Base-by-base conservation (phyloP, 108 stramenopile species). In the Nitzschia sp. region DNA sequence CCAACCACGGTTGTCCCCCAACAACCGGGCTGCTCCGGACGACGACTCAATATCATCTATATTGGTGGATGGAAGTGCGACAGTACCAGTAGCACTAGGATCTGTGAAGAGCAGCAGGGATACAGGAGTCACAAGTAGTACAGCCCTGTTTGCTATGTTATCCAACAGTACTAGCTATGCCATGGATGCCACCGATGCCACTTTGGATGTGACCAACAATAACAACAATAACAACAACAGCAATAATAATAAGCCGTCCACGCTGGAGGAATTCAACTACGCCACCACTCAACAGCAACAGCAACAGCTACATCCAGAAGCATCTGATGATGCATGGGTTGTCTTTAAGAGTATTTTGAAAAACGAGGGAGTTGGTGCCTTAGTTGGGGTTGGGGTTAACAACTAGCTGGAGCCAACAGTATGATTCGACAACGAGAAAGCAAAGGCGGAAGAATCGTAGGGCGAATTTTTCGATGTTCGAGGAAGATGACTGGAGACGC, bases 301-400 rank as follows among this genome's bases (percentile, higher is more conserved):
- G 6, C 38, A 41, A 41, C 38, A 41, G 13, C 13, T 41, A 6
- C 9, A 9, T 13, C 6, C 6, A 9, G 38, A 41, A 9, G 9
- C 6, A 41, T 9, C 38, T 13, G 38, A 41, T 13, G 13, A 41
- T 41, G 9, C 38, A 9, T 41, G 38, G 38, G 13, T 13, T 13
- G 13, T 41, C 8, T 76, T 45, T 57, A 38, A 29, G 48, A 25
- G 13, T 1, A 77, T 83, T 56, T 16, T 72, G 28, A 30, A 62
- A 27, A 53, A 58, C 15, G 84, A 85, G 35, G 84, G 84, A 8
- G 13, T 61, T 23, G 16, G 23, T 19, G 84, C 75, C 3, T 63
- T 85, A 3, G 76, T 76, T 31, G 78, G 70, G 41, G 84, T 80
- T 13, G 75, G 52, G n/a, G 45, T 93, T 93, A 65, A 15, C 60